Evolutionary conservation across 192 early-diverging fungal genomes (phyloP).

Genomic region (Coemansia sp.): DNA sequence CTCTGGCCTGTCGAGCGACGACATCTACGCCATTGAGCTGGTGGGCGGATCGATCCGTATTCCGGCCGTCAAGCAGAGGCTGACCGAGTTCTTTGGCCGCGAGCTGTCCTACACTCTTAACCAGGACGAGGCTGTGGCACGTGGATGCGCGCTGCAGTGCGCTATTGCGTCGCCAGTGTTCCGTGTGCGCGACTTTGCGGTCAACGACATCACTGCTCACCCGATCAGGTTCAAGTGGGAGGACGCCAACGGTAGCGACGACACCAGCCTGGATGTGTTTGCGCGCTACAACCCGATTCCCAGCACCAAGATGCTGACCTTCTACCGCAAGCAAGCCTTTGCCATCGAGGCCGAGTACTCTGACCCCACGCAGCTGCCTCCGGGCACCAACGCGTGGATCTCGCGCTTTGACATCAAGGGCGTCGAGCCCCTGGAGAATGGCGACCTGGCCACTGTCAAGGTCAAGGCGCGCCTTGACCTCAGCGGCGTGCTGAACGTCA

Average conservation of each 20-base stretch:
- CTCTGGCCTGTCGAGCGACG: constrained; percentile 69
- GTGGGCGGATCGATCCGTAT: constrained; percentile 94
- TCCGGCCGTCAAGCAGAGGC: constrained; percentile 85
- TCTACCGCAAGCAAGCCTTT: constrained; percentile 84
- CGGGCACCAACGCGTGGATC: constrained; percentile 75
- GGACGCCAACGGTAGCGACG: constrained; percentile 57
- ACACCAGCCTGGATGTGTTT: constrained; percentile 86
- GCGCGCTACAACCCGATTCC: constrained; percentile 81
- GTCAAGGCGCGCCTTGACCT: constrained; percentile 88
- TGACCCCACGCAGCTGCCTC: constrained; percentile 67
- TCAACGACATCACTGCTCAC: constrained; percentile 86
- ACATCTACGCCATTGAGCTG: constrained; percentile 93
- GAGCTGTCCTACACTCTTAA: constrained; percentile 91
- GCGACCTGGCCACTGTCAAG: constrained; percentile 79
- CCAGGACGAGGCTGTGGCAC: constrained; percentile 96
- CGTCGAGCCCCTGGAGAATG: constrained; percentile 62
- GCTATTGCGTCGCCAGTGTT: constrained; percentile 96
- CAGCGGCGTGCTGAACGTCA: constrained; percentile 77
- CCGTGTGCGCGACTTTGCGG: constrained; percentile 94
- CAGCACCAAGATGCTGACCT: constrained; percentile 87
- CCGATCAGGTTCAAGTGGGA: constrained; percentile 92
- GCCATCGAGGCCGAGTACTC: constrained; percentile 79
- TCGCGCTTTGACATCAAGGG: constrained; percentile 84
- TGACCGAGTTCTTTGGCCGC: constrained; percentile 86
- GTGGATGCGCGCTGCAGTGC: constrained; percentile 95